A percentile compares a stretch with the other conserved stretches of the same genome.
These are phyloP conservation scores for Penicillium sp. DNA, from an alignment of 2,329 filamentous ascomycete genomes.

Conservation along the genomic window DNA sequence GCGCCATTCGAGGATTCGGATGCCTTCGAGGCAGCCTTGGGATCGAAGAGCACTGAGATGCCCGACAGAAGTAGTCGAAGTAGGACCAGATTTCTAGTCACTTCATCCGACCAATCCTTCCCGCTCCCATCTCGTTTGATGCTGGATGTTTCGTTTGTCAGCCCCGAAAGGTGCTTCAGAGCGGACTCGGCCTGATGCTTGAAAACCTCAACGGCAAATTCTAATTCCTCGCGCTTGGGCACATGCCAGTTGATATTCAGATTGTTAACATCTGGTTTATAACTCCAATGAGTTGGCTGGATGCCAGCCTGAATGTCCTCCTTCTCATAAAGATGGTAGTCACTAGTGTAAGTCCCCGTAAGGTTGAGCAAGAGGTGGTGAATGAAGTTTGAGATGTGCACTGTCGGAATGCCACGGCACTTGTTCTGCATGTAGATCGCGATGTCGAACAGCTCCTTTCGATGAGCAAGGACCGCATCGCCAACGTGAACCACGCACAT, in stretches of 20 bases:
- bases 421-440: constrained; percentile 95
- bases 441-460: constrained; percentile 85
- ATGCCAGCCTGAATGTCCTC: constrained; percentile 70
- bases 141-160: constrained; percentile 79
- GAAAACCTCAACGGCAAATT: constrained; percentile 88
- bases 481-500: constrained; percentile 99
- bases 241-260: constrained; percentile 91
- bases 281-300: constrained; percentile 80
- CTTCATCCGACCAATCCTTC: constrained; percentile 98
- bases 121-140: constrained; percentile 92
- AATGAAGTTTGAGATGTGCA: constrained; percentile 96
- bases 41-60: constrained; percentile 85
- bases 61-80: constrained; percentile 88
- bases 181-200: constrained; percentile 79
- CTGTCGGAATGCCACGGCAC: constrained; percentile 88
- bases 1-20: constrained; percentile 42
- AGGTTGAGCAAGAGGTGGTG: constrained; percentile 94
- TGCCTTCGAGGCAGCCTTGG: constrained; percentile 66
- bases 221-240: constrained; percentile 74
- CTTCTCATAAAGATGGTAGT: constrained; percentile 86
- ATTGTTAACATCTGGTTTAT: constrained; percentile 69
- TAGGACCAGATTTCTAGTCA: constrained; percentile 84
- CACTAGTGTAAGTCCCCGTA: constrained; percentile 89
- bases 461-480: constrained; percentile 83
- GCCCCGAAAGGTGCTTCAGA: constrained; percentile 69